Percentiles rank a stretch among this genome's conserved stretches.
phyloP scores from a whole-genome alignment of 345 rosid genomes.

The Pistacia atlantica region DNA sequence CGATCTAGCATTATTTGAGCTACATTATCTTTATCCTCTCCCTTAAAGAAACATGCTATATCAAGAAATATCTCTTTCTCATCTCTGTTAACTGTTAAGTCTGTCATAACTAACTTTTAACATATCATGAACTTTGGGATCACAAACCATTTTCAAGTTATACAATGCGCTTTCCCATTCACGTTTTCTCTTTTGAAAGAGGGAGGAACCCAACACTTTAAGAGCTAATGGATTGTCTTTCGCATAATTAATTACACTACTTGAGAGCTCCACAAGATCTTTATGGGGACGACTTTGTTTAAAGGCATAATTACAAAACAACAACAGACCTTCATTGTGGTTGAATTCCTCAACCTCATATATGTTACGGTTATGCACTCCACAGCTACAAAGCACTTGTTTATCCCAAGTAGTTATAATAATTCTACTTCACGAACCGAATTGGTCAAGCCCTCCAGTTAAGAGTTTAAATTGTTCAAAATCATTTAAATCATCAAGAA shows the following conservation, averaged over 20 bases:
- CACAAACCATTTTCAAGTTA: background rate
- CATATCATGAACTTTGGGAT: background rate
- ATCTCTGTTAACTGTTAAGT: background rate
- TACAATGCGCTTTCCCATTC: conserved; percentile 1
- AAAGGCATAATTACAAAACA: conserved; percentile 6
- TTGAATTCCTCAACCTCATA: background rate
- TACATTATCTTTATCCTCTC: conserved; percentile 10
- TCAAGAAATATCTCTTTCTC: conserved; percentile 43
- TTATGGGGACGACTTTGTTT: background rate
- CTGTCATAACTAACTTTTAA: conserved; percentile 15
- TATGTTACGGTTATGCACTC: too few relatives aligned
- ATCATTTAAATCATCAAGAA: background rate
- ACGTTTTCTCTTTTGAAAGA: background rate
- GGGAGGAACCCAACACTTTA: background rate
- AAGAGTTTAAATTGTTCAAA: background rate
- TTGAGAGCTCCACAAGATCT: background rate
- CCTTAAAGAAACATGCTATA: conserved; percentile 46
- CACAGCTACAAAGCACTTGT: background rate
- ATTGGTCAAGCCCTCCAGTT: too few relatives aligned
- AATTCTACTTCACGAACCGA: too few relatives aligned
- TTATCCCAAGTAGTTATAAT: conserved; percentile 11
- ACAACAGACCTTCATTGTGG: background rate
- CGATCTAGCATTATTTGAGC: conserved; percentile 17
- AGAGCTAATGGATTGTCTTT: conserved; percentile 21
- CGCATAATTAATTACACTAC: background rate